Conservation (phyloP, 2,329 filamentous ascomycete species). For the Phoma herbarum region DNA sequence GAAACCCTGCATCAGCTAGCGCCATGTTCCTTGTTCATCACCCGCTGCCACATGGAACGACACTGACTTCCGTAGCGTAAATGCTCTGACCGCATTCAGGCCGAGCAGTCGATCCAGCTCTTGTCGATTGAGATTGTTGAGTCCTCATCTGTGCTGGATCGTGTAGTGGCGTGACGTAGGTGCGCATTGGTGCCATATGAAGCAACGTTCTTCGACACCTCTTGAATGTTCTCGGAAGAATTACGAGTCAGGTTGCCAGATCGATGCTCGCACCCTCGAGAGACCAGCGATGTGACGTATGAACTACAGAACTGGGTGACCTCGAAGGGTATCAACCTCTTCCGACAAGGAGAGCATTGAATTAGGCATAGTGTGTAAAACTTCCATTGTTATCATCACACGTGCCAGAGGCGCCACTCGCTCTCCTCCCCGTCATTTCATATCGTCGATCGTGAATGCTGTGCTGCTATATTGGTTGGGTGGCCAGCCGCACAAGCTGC, state of each 20-base stretch:
- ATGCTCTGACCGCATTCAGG: neutral
- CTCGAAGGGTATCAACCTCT: too few species aligned
- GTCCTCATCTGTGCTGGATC: too few species aligned
- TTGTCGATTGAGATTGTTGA: neutral
- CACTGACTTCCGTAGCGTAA: neutral
- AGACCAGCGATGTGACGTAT: neutral
- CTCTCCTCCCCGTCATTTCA: too few species aligned
- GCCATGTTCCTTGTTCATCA: slow-evolving; percentile 15
- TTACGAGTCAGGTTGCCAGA: neutral
- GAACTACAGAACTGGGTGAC: too few species aligned
- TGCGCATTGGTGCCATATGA: neutral
- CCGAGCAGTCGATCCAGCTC: neutral
- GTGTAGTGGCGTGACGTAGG: neutral
- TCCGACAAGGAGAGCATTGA: too few species aligned
- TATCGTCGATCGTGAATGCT: too few species aligned
- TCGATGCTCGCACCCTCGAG: neutral
- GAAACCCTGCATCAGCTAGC: slow-evolving; percentile 22
- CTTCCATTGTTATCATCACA: too few species aligned
- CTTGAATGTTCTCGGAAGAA: neutral
- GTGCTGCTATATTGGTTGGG: too few species aligned
- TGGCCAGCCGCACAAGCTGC: too few species aligned
- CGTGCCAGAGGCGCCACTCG: too few species aligned
- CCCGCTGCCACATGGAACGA: slow-evolving; percentile 17
- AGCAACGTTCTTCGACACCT: neutral
- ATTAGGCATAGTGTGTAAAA: too few species aligned